Conservation (phyloP, 2,329 filamentous ascomycete species). For the Leptographium wingfieldii region DNA sequence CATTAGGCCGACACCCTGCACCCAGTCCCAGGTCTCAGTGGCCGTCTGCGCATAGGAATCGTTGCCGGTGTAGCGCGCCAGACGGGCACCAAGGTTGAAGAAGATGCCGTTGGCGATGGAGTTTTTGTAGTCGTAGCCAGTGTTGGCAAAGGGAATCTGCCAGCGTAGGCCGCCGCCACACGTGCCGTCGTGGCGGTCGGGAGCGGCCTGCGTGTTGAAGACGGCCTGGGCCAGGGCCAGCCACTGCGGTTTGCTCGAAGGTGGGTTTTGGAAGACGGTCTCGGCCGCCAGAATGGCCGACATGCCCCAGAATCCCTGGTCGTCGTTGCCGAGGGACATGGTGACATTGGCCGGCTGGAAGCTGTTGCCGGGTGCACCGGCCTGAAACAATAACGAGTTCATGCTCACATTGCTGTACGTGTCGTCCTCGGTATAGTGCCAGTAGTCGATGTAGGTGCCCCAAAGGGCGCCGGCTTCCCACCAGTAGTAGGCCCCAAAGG, state of each 20-base stretch:
- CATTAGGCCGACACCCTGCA: conserved; percentile 42
- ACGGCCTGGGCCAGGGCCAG: conserved; percentile 63
- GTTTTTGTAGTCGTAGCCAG: conserved; percentile 61
- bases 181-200: conserved; percentile 49
- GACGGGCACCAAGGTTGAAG: conserved; percentile 42
- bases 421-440: conserved; percentile 40
- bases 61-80: conserved; percentile 64
- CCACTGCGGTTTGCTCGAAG: conserved; percentile 47
- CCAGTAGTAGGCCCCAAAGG: conserved; percentile 51
- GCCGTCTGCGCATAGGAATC: conserved; percentile 68
- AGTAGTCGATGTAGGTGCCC: conserved; percentile 65
- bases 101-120: conserved; percentile 37
- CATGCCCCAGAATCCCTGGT: conserved; percentile 64
- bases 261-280: conserved; percentile 51
- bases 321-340: conserved; percentile 53
- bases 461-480: conserved; percentile 70
- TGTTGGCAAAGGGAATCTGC: conserved; percentile 78
- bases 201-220: conserved; percentile 61
- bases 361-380: conserved; percentile 52
- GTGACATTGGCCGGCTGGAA: conserved; percentile 69
- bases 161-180: conserved; percentile 68
- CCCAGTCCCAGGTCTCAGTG: conserved; percentile 61
- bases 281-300: conserved; percentile 60
- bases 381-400: conserved; percentile 60
- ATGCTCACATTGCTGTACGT: conserved; percentile 58